phyloP scores from a whole-genome alignment of 2,329 filamentous ascomycete genomes.

The Pseudogymnoascus sp. region DNA sequence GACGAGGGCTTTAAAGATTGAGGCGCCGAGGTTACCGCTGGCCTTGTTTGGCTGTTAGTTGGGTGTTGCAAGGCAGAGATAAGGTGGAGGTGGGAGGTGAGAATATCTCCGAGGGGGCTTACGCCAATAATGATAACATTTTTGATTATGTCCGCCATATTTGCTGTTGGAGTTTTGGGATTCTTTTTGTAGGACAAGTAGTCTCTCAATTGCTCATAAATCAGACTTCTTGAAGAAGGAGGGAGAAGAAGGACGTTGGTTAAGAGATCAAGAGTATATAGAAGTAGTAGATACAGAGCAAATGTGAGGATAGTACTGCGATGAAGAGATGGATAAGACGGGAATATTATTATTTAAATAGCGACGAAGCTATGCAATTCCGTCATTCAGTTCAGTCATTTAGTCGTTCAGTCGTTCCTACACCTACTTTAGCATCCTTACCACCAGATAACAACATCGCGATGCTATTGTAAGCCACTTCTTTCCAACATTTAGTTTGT shows the following conservation, averaged over 20 bases:
- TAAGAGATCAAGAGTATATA: not conserved
- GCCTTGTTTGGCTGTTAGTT: conserved; percentile 11
- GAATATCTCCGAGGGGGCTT: not conserved
- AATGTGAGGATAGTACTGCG: not conserved
- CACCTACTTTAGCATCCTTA: not conserved
- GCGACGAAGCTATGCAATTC: not conserved
- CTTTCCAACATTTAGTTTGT: not conserved
- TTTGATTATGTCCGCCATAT: not conserved
- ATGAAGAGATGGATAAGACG: not conserved
- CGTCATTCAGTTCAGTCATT: not conserved
- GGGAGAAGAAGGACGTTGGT: not conserved
- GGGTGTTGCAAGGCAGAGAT: conserved; percentile 36
- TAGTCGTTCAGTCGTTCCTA: not conserved
- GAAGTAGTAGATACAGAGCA: not conserved
- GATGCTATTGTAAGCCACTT: not conserved
- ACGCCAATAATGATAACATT: not conserved
- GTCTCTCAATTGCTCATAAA: not conserved
- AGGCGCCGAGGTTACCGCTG: conserved; percentile 22
- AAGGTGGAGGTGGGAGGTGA: conserved; percentile 7
- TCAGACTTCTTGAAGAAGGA: not conserved
- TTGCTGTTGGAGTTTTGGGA: not conserved
- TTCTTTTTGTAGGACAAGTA: not conserved
- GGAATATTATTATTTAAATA: not conserved
- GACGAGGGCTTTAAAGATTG: conserved; percentile 22
- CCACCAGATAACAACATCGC: not conserved